Conservation (phyloP, 495 filamentous ascomycete genomes). For the Lophium mytilinum region DNA sequence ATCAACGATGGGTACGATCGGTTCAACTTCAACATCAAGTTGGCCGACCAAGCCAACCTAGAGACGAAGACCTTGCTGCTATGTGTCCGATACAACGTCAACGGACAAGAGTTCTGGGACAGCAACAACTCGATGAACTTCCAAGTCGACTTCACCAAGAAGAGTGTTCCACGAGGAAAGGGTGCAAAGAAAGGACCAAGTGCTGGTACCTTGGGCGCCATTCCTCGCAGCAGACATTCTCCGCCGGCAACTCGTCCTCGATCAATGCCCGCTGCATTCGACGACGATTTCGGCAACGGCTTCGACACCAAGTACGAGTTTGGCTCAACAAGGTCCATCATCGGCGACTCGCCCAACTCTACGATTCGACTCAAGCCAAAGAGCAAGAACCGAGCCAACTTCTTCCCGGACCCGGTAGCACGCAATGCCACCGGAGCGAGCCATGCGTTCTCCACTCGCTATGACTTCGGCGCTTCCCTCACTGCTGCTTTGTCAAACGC, state of each 20-base stretch:
- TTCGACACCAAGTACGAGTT: slow-evolving; percentile 48
- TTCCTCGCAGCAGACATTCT: slow-evolving; percentile 69
- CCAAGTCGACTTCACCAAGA: slow-evolving; percentile 85
- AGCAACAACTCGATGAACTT: slow-evolving; percentile 83
- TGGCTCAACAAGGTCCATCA: slow-evolving; percentile 44
- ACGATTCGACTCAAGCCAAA: slow-evolving; percentile 37
- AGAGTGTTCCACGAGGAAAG: slow-evolving; percentile 49
- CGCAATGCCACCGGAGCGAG: slow-evolving; percentile 52
- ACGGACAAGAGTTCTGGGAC: slow-evolving; percentile 88
- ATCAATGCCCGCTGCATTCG: slow-evolving; percentile 54
- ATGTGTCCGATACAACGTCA: slow-evolving; percentile 82
- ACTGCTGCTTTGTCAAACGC: slow-evolving; percentile 69
- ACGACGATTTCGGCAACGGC: slow-evolving; percentile 57
- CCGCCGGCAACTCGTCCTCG: slow-evolving; percentile 46
- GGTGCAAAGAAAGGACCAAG: slow-evolving; percentile 36
- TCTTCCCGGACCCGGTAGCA: slow-evolving; percentile 34
- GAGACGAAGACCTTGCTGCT: slow-evolving; percentile 85
- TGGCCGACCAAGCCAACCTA: slow-evolving; percentile 82
- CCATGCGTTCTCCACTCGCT: slow-evolving; percentile 81
- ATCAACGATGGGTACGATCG: slow-evolving; percentile 65
- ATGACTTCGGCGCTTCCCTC: slow-evolving; percentile 87
- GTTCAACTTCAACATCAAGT: slow-evolving; percentile 88
- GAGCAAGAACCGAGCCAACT: slow-evolving; percentile 21
- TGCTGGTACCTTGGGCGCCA: slow-evolving; percentile 47
- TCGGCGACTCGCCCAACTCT: slow-evolving; percentile 41